These are phyloP conservation scores for Daucus carota DNA, from an alignment of 129 eudicot species.

Conservation along the genomic window DNA sequence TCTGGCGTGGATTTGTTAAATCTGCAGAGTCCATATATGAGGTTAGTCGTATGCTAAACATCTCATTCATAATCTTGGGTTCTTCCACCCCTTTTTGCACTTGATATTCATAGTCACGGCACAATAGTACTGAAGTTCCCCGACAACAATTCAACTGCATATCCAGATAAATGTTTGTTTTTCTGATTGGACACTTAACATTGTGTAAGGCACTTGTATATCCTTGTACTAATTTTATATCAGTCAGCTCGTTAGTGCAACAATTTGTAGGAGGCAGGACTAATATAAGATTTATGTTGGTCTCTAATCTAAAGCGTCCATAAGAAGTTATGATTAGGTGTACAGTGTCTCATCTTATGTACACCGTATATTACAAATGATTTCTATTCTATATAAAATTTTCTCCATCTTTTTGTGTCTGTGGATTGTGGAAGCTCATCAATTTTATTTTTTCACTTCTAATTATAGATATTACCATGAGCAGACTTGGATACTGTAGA, in stretches of 20 bases:
- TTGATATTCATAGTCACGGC: neutral
- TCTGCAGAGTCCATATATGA: constrained; percentile 70
- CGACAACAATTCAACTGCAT: neutral
- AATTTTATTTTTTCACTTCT: neutral
- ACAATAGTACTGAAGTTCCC: neutral
- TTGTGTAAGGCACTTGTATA: neutral
- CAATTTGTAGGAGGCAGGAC: neutral
- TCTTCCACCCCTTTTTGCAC: neutral
- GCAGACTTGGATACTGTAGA: neutral
- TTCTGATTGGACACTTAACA: neutral
- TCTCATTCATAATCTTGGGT: constrained; percentile 6
- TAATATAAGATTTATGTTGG: neutral
- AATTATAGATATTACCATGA: neutral
- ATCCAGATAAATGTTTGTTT: neutral
- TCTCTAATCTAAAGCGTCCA: neutral
- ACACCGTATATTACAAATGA: neutral
- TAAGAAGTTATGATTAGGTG: neutral
- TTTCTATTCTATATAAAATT: neutral
- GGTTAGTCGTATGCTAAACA: constrained; percentile 32
- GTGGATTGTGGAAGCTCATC: neutral
- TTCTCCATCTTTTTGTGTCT: neutral
- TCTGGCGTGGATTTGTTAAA: constrained; percentile 84
- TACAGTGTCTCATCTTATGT: neutral
- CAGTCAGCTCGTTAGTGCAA: neutral
- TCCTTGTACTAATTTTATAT: neutral